These are phyloP conservation scores for Termitomyces sp. DNA, from an alignment of 768 basidiomycete species.

Conservation along the genomic window DNA sequence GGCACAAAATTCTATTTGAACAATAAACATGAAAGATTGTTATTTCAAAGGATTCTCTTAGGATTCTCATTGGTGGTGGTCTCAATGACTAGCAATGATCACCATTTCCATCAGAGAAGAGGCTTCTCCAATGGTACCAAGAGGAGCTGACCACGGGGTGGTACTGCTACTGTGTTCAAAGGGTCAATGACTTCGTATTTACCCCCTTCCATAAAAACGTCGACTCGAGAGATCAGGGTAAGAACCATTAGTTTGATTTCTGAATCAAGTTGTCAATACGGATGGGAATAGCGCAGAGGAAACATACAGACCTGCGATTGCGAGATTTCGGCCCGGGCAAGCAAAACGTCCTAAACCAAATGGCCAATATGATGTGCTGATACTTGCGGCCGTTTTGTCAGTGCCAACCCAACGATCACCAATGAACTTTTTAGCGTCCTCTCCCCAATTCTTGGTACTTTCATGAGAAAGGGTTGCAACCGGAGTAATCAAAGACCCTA, in stretches of 20 bases:
- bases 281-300: not conserved
- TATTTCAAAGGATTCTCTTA: no score
- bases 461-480: constrained; percentile 5
- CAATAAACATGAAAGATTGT: no score
- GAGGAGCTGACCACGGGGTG: constrained; percentile 3
- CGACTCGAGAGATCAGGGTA: constrained; percentile 1
- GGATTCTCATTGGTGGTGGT: no score
- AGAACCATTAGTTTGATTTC: constrained; percentile 7
- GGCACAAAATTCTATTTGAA: no score
- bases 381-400: constrained; percentile 4
- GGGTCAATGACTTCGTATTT: constrained; percentile 5
- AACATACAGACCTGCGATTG: constrained; percentile 2
- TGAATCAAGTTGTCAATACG: not conserved
- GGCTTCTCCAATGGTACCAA: not conserved
- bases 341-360: constrained; percentile 6
- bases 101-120: not conserved
- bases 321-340: constrained; percentile 1
- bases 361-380: constrained; percentile 6
- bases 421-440: constrained; percentile 2
- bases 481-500: constrained; percentile 2
- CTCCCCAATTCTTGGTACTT: constrained; percentile 3
- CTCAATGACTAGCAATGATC: no score
- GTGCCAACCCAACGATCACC: constrained; percentile 8
- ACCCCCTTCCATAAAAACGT: constrained; percentile 5
- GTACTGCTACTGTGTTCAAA: constrained; percentile 4